These are phyloP conservation scores for Trichophyton schoenleinii DNA, from an alignment of 2,329 filamentous ascomycete genomes.

Conservation along the genomic window DNA sequence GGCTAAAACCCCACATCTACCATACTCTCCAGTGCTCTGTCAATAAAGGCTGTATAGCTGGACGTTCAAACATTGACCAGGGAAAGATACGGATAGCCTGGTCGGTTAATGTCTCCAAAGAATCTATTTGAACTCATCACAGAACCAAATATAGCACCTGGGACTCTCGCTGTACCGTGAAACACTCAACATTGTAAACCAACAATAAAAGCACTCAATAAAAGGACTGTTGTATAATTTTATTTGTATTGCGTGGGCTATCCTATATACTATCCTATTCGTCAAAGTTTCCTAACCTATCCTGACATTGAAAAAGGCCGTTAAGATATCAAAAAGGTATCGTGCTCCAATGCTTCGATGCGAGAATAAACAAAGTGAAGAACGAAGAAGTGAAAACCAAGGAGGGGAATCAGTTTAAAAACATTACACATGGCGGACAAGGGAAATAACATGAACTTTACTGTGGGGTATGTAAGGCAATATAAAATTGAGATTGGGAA, in stretches of 20 bases:
- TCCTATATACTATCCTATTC: conserved; percentile 1
- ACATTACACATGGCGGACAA: background rate
- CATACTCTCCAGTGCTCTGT: too few relatives aligned
- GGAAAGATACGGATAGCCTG: too few relatives aligned
- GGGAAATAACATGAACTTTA: background rate
- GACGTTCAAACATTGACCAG: too few relatives aligned
- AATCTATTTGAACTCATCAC: too few relatives aligned
- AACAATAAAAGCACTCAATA: background rate
- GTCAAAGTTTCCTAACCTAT: background rate
- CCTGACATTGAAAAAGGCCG: conserved; percentile 1
- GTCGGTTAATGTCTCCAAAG: too few relatives aligned
- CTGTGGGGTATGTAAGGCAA: background rate
- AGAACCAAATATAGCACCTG: too few relatives aligned
- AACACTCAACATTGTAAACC: background rate
- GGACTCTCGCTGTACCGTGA: too few relatives aligned
- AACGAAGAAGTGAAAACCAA: background rate
- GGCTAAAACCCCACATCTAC: too few relatives aligned
- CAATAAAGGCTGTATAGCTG: too few relatives aligned
- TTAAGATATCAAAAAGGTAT: background rate
- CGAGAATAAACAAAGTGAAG: background rate
- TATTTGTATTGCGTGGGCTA: conserved; percentile 2
- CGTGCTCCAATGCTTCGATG: background rate
- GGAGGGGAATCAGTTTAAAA: background rate
- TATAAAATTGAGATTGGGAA: background rate
- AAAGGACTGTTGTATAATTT: background rate